Evolutionary conservation across 225 moss, liverwort and hornwort species (phyloP).

Genomic region (Bryum argenteum): DNA sequence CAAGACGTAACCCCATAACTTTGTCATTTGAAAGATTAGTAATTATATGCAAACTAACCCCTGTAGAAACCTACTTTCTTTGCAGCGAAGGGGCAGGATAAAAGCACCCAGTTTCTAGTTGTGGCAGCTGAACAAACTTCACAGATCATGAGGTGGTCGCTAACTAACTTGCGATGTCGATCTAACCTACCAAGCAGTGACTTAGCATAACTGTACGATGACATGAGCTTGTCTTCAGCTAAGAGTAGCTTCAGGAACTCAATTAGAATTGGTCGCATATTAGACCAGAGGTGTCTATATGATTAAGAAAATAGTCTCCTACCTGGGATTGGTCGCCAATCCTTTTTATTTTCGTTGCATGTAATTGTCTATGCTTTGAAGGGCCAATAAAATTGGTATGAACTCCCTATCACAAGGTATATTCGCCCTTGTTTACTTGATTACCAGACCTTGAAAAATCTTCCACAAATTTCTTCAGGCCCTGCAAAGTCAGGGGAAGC

Average conservation of each 20-base stretch:
- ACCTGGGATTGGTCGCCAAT: constrained; percentile 21
- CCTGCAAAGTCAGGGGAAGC: constrained; percentile 36
- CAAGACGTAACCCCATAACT: no score
- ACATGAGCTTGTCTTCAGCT: constrained; percentile 17
- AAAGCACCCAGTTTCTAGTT: constrained; percentile 18
- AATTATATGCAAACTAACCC: no score
- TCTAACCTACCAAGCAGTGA: constrained; percentile 35
- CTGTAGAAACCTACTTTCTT: not conserved
- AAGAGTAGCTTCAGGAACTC: constrained; percentile 23
- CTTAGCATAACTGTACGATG: constrained; percentile 26
- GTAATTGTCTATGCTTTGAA: constrained; percentile 37
- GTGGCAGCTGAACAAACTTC: constrained; percentile 24
- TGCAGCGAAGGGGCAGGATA: constrained; percentile 12
- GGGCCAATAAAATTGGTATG: constrained; percentile 33
- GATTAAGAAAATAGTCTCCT: constrained; percentile 23
- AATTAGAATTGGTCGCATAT: constrained; percentile 16
- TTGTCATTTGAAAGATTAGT: no score
- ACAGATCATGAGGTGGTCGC: not conserved
- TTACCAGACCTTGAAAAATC: constrained; percentile 43
- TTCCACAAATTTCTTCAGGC: constrained; percentile 42
- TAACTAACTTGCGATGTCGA: constrained; percentile 20
- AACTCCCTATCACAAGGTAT: constrained; percentile 32
- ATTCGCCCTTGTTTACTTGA: constrained; percentile 33
- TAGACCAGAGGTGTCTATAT: constrained; percentile 13
- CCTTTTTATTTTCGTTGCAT: constrained; percentile 51